phyloP scores from a whole-genome alignment of 1,284 basidiomycete species.

The Phenoliferia sp. region DNA sequence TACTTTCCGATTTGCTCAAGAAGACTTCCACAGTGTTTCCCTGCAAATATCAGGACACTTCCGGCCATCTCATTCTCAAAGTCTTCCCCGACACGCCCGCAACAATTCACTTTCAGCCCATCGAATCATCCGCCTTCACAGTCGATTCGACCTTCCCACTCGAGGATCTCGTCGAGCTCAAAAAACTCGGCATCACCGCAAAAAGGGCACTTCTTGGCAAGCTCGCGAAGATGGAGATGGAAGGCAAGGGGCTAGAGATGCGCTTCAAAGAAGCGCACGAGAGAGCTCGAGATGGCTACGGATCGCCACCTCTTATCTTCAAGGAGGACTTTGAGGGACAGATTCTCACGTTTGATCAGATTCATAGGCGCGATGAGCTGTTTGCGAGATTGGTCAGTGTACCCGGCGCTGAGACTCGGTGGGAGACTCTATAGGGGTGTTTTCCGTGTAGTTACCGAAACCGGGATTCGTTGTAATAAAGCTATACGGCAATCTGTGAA shows the following conservation, averaged over 20 bases:
- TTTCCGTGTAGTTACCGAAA: too few relatives aligned
- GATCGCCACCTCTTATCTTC: background rate
- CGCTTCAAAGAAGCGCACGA: background rate
- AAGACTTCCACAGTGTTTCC: background rate
- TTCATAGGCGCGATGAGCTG: background rate
- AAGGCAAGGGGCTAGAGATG: background rate
- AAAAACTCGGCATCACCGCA: background rate
- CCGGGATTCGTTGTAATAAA: too few relatives aligned
- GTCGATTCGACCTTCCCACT: background rate
- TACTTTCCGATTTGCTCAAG: background rate
- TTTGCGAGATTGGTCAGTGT: background rate
- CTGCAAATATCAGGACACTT: background rate
- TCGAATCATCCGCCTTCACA: background rate
- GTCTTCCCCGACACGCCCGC: background rate
- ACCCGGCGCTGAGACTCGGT: too few relatives aligned
- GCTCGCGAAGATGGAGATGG: background rate
- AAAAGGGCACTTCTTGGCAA: background rate
- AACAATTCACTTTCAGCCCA: background rate
- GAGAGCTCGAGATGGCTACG: background rate
- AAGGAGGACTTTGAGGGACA: background rate
- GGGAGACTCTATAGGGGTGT: too few relatives aligned
- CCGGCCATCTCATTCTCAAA: background rate
- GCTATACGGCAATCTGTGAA: too few relatives aligned
- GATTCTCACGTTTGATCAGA: background rate
- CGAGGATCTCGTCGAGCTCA: background rate